These are phyloP conservation scores for Aquilaria agallochum DNA, from an alignment of 441 rosid species.

Conservation along the genomic window DNA sequence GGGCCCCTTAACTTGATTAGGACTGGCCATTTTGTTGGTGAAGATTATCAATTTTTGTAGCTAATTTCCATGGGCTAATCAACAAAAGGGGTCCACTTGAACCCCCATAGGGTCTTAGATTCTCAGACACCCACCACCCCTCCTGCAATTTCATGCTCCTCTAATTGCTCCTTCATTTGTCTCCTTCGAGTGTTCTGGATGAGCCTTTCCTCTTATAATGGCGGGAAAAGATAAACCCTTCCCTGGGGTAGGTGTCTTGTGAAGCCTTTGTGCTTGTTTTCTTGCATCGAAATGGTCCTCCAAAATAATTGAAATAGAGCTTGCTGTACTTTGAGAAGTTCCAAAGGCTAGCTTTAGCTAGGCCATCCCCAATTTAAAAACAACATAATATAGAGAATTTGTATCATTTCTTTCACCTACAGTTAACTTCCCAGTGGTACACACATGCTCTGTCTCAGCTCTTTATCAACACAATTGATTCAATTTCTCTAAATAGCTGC, in stretches of 20 bases:
- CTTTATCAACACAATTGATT: conserved; percentile 3
- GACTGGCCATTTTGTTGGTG: conserved; percentile 8
- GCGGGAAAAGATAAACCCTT: neutral
- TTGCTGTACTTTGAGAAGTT: conserved; percentile 9
- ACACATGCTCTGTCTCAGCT: conserved; percentile 31
- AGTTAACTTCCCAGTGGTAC: neutral
- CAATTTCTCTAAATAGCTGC: neutral
- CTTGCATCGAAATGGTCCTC: conserved; percentile 7
- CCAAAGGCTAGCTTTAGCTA: neutral
- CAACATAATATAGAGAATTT: neutral
- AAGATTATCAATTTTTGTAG: conserved; percentile 9
- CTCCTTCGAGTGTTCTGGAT: conserved; percentile 1
- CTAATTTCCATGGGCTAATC: conserved; percentile 6
- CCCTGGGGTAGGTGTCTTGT: conserved; percentile 5
- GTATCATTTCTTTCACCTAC: conserved; percentile 17
- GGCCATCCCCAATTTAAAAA: conserved; percentile 3
- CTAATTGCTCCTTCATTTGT: neutral
- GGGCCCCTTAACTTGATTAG: conserved; percentile 5
- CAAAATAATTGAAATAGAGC: conserved; percentile 13
- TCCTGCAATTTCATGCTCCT: neutral
- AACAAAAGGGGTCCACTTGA: conserved; percentile 8
- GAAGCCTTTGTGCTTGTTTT: conserved; percentile 9
- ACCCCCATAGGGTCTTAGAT: no score
- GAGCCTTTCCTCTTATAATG: neutral
- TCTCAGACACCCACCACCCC: no score